Evolutionary conservation across 2,329 filamentous ascomycete genomes (phyloP), one percentile per base, ranked within the genome.

Genomic region (Catunica adiposa): DNA sequence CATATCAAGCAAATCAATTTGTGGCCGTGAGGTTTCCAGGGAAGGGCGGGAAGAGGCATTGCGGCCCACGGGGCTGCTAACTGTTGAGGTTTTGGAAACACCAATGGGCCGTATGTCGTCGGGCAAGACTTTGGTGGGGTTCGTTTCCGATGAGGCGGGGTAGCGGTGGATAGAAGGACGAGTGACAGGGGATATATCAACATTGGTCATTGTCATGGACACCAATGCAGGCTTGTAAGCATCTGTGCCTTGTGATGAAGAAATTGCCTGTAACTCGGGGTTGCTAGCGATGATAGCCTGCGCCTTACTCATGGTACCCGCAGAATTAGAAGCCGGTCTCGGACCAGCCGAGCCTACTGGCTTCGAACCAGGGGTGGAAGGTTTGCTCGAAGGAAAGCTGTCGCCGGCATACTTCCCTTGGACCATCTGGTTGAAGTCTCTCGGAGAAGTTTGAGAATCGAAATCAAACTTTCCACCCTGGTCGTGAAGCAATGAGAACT

Each of bases 401-500:
- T 94, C 83, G 63, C 96, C 89, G 2, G 86, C 88, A 51, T 95
- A 70, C 40, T 83, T 84, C 63, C 89, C 81, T 0, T 84, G 79
- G 7, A 92, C 78, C 59, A 80, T 76, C 63, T 85, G 78, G 31
- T 76, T 80, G 15, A 87, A 67, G 54, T 76, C 73, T 17, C 74
- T 73, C 31, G 70, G 68, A 23, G 75, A 71, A 5, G 71, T 68
- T n/a, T 73, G 66, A 14, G 73, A 70, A 58, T 86, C 83, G 65
- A 96, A 96, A 55, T 90, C 83, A 62, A 96, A 96, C 58, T 87
- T 89, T 59, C 79, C 71, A 2, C 86, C 85, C 59, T 86, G 79
- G 60, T 97, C 89, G 62, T 94, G 88, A 47, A 96, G 71, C 17
- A 98, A 73, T 2, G 90, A 83, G 64, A 98, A 98, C 62, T 97